Evolutionary conservation across 139 green algal species (phyloP), one percentile per base, ranked within the genome.

Genomic region (Micractinium sp.): DNA sequence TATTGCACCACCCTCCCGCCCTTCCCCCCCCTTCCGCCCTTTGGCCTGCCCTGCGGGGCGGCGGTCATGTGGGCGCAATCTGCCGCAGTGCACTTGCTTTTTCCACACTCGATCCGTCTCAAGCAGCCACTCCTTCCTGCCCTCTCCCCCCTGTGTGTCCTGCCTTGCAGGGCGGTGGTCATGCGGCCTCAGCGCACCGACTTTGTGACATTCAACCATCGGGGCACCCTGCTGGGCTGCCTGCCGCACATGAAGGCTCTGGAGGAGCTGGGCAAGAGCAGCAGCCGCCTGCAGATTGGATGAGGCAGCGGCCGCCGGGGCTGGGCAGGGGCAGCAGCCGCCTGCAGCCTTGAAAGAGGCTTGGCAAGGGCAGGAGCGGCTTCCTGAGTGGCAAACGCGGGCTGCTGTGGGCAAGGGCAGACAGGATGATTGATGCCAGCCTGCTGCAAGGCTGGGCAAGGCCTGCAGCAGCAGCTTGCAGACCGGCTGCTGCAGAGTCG

Each of bases 141-240:
- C 41, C 41, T 31, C 27, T 13, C 0, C 25, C 7, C 29, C 12
- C 15, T 39, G 36, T 23, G n/a, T 22, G 2, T 15, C 25, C 63
- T 9, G 0, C 61, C 82, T 29, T 27, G 53, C 86, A 90, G 86
- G 53, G 25, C 77, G 18, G 73, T 66, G 4, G 69, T 89, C 25
- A 35, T 83, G 67, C 85, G 85, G 33, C 82, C 82, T 3, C 82
- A 87, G 16, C 82, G 47, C 22, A 87, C 25, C 16, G 82, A 87
- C 35, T 87, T 87, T 61, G 87, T 36, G 0, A 56, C 33, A 15
- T 87, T 90, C 79, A 87, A 90, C 87, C 69, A 82, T 60, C 81
- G 87, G 33, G 87, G 87, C 23, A 31, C n/a, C 7, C 23, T 90
- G 71, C 80, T 90, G 33, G 71, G 20, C 33, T 7, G 14, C 27